Base-by-base conservation (phyloP, 257 asterid species). In the Solanum raphanifolium region DNA sequence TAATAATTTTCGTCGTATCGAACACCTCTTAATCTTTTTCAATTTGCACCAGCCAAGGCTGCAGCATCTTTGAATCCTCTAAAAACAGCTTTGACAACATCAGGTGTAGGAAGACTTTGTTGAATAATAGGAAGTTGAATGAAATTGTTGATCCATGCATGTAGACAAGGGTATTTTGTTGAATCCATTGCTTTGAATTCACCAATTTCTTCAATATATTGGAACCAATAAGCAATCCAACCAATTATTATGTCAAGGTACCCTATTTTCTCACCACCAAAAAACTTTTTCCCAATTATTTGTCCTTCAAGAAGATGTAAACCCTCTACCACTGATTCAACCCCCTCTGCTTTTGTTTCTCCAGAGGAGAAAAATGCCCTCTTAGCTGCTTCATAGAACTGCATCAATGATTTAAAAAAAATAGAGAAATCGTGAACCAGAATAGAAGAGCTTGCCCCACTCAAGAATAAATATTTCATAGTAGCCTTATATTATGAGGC, bases 141-240 rank as follows among this genome's bases (percentile, higher is more conserved):
- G 52, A 87, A 87, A 68, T 34, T 87, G 39, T 43, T 68, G 48
- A 68, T 82, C 89, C 89, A 87, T 66, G 75, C 73, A 82, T 82
- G 32, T 62, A 87, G 15, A 12, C 5, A 39, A 41, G 89, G 83
- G 31, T 66, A 66, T 35, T 46, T 66, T 25, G 25, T 69, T 13
- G 89, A 48, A 65, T 87, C 73, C 60, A 87, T 39, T 39, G 75
- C 52, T 48, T 87, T 81, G 13, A 66, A n/a, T 60, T 76, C 87
- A 31, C 58, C 87, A 82, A 83, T 34, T 65, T 87, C 89, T n/a
- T 87, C 73, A 8, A 82, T 16, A 83, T 58, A 48, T 66, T 68
- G 74, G 25, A 65, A 43, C 89, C 89, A 87, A 21, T 43, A 66
- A 82, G 71, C 41, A 68, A 87, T 41, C 87, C 89, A 68, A 23